Evolutionary conservation across 768 basidiomycete species (phyloP), one percentile per base, ranked within the genome.

Genomic region (Pleurotus platypus): DNA sequence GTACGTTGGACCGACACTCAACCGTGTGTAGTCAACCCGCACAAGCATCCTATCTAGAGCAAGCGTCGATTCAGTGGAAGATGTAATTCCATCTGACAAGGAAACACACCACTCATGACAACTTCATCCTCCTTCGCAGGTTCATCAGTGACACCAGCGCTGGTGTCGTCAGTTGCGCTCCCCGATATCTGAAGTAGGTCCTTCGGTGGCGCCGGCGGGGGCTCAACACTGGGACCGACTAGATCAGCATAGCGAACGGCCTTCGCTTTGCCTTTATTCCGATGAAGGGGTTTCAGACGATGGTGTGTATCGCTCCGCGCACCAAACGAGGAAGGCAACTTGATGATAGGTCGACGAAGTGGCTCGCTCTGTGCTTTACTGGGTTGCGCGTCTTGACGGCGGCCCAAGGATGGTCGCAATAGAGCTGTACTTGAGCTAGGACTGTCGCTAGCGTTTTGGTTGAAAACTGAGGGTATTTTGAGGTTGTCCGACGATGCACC

Each of bases 41-140:
- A 97, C 86, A 5, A 95, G 79, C 93, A 97, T 95, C 59, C 95
- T 81, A 71, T 96, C 95, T 96, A 66, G 62, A 60, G 49, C 40
- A 60, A 40, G 59, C 6, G 27, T 1, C 68, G 57, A 70, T 43
- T 43, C 12, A 39, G 26, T 60, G 58, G 37, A 13, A 22, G 43
- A 15, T 11, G 27, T 57, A 26, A 63, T 49, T 27, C 38, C 55
- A 56, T 48, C 27, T 40, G 20, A 37, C 49, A 11, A 58, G 45
- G 26, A 37, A 56, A 61, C 74, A 59, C 62, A 93, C 93, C 94
- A 79, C 89, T 76, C 73, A 94, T 78, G n/a, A 90, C 69, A 7
- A 87, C 69, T 40, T 61, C 60, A 20, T 62, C n/a, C n/a, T n/a
- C n/a, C n/a, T n/a, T n/a, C n/a, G n/a, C n/a, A n/a, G n/a, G n/a